phyloP scores from a whole-genome alignment of 176 grass and related monocot species.

The Aegilops umbellulata region DNA sequence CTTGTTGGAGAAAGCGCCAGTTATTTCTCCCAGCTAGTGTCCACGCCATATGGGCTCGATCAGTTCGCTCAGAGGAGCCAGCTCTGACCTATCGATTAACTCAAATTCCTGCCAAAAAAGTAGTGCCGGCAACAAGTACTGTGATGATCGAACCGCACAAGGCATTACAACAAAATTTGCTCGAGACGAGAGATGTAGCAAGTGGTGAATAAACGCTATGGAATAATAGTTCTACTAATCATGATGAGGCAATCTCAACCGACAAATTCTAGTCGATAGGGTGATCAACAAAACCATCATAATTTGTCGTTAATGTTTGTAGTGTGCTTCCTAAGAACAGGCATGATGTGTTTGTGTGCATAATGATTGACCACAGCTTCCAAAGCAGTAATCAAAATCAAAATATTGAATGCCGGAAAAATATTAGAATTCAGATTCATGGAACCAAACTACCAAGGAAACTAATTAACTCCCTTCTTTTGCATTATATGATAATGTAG shows the following conservation, averaged over 20 bases:
- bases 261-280: neutral
- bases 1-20: neutral
- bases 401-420: neutral
- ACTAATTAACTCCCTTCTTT: neutral
- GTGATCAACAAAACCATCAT: neutral
- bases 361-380: constrained; percentile 33
- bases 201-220: neutral
- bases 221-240: neutral
- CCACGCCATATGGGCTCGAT: constrained; percentile 60
- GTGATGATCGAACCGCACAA: neutral
- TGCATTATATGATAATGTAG: neutral
- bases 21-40: constrained; percentile 14
- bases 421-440: neutral
- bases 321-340: neutral
- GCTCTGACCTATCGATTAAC: constrained; percentile 71
- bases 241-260: neutral
- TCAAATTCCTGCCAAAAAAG: constrained; percentile 66
- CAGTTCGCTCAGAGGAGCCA: constrained; percentile 78
- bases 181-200: neutral
- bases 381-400: constrained; percentile 13
- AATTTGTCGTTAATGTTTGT: neutral
- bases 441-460: constrained; percentile 20
- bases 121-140: neutral
- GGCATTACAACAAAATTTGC: neutral
- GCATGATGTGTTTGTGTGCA: constrained; percentile 16